A percentile compares a stretch with the other conserved stretches of the same genome.
These are phyloP conservation scores for Misopates orontium DNA, from an alignment of 257 asterid genomes.

Conservation along the genomic window DNA sequence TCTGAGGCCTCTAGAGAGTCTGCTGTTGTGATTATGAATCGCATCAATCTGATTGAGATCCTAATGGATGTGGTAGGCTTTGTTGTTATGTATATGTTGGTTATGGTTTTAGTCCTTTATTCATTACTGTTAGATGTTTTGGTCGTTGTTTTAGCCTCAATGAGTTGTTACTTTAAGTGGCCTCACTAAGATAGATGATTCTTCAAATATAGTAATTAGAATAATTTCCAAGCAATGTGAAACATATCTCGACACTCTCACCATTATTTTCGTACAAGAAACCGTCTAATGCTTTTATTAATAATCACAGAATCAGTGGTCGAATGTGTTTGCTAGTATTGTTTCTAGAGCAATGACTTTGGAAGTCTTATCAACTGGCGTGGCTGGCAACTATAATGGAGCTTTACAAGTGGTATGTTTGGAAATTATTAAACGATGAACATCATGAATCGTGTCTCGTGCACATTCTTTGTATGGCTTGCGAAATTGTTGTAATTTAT, in stretches of 20 bases:
- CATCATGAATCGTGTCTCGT: background rate
- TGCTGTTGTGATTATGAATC: slow-evolving; percentile 89
- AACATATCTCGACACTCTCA: no score
- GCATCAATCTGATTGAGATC: slow-evolving; percentile 76
- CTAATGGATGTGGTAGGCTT: slow-evolving; percentile 85
- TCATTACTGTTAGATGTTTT: no score
- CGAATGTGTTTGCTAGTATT: slow-evolving; percentile 74
- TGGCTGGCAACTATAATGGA: slow-evolving; percentile 83
- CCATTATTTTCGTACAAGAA: background rate
- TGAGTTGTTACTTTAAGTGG: no score
- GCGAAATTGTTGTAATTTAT: background rate
- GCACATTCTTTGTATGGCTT: no score
- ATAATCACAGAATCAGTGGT: slow-evolving; percentile 75
- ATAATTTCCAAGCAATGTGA: no score
- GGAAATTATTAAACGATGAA: background rate
- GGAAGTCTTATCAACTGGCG: slow-evolving; percentile 91
- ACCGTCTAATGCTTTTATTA: background rate
- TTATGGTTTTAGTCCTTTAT: no score
- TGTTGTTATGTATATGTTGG: background rate
- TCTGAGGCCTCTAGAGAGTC: slow-evolving; percentile 92
- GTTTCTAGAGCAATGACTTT: slow-evolving; percentile 76
- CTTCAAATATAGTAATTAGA: no score
- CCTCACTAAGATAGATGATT: no score
- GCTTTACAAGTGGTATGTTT: slow-evolving; percentile 73
- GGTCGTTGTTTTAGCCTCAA: no score